These are phyloP conservation scores for Chlamydomonas asymmetrica DNA, from an alignment of 139 green algal genomes.

Conservation along the genomic window DNA sequence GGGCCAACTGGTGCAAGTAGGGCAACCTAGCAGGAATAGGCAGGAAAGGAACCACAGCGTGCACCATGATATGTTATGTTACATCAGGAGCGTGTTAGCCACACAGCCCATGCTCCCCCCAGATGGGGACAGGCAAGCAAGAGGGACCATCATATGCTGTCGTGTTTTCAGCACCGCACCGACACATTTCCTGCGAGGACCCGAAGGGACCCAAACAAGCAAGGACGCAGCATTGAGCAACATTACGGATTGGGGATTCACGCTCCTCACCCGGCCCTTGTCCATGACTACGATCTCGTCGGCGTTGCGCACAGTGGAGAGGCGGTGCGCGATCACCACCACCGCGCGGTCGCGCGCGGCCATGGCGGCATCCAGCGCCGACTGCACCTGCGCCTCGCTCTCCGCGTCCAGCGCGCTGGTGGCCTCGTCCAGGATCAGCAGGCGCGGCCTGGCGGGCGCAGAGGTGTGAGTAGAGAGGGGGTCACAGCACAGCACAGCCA, in stretches of 20 bases:
- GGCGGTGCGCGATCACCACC: conserved; percentile 81
- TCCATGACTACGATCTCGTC: conserved; percentile 77
- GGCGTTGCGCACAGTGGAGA: conserved; percentile 77
- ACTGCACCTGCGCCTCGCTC: conserved; percentile 60
- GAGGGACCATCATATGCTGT: background rate
- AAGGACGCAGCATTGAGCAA: background rate
- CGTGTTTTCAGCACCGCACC: background rate
- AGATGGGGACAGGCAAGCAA: too few relatives aligned
- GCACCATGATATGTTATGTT: too few relatives aligned
- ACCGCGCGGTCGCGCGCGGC: conserved; percentile 51
- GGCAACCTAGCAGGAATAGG: too few relatives aligned
- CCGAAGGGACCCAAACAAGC: background rate
- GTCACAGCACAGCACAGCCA: too few relatives aligned
- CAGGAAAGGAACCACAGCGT: too few relatives aligned
- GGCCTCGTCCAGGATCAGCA: conserved; percentile 76
- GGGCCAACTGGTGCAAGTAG: too few relatives aligned
- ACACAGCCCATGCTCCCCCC: too few relatives aligned
- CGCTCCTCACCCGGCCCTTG: conserved; percentile 53
- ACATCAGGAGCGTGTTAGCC: too few relatives aligned
- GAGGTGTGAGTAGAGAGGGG: too few relatives aligned
- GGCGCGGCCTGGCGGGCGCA: conserved; percentile 17
- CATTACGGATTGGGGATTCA: too few relatives aligned
- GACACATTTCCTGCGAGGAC: background rate
- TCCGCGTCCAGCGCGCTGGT: conserved; percentile 38
- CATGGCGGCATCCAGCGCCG: conserved; percentile 72